A percentile compares a stretch with the other conserved stretches of the same genome.
Conservation (phyloP, 495 filamentous ascomycete species). For the Penicillium argentinense region DNA sequence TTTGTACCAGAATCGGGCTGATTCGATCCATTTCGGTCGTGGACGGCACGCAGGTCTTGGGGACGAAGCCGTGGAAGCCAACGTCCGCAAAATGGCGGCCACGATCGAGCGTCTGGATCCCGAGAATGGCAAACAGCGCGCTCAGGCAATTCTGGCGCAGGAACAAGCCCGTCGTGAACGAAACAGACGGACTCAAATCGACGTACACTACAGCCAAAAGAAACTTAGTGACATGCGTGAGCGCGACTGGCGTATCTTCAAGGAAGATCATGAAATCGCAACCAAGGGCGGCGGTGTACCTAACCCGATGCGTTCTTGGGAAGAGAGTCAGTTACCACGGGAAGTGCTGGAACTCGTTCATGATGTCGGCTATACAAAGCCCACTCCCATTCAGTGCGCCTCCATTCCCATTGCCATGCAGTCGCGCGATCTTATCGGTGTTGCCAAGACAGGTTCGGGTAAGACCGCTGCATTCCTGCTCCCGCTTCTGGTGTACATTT, state of each 20-base stretch:
- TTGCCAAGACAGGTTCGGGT: constrained; percentile 97
- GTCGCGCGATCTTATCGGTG: constrained; percentile 91
- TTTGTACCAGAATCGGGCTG: constrained; percentile 72
- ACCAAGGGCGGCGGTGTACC: constrained; percentile 91
- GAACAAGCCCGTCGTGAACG: constrained; percentile 78
- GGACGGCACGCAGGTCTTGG: constrained; percentile 81
- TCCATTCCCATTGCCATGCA: constrained; percentile 95
- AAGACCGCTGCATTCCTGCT: constrained; percentile 97
- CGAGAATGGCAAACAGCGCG: constrained; percentile 76
- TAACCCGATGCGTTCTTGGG: constrained; percentile 95
- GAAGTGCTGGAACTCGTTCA: constrained; percentile 80
- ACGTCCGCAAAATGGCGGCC: constrained; percentile 71
- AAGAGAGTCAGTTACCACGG: constrained; percentile 79
- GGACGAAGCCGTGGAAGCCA: constrained; percentile 69
- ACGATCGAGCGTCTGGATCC: constrained; percentile 76
- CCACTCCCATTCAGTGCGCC: constrained; percentile 88
- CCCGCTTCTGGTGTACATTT: constrained; percentile 95
- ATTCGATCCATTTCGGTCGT: constrained; percentile 76
- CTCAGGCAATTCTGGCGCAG: constrained; percentile 83
- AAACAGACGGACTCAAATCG: constrained; percentile 64
- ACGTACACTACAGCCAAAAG: constrained; percentile 99
- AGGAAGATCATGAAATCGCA: constrained; percentile 97
- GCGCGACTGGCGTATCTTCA: constrained; percentile 99
- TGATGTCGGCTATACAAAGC: constrained; percentile 88
- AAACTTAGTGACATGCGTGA: constrained; percentile 93